These are phyloP conservation scores for Mortierella sp. DNA, from an alignment of 371 early-diverging fungal genomes.

Conservation along the genomic window DNA sequence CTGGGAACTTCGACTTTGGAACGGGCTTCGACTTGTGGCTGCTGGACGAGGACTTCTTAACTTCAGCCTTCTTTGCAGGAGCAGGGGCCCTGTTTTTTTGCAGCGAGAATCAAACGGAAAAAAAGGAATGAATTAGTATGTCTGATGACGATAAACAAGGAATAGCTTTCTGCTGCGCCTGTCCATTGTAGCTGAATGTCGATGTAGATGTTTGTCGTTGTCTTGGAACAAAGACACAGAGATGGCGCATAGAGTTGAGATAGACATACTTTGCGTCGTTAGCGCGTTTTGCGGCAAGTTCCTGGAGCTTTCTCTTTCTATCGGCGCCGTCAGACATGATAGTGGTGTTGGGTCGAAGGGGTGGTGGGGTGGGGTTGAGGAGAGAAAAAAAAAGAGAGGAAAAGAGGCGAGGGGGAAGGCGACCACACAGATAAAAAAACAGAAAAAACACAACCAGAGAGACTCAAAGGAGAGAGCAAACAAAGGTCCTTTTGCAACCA, in stretches of 20 bases:
- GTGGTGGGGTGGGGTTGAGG: slow-evolving; percentile 1
- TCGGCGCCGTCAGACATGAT: slow-evolving; percentile 51
- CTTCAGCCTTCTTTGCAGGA: slow-evolving; percentile 36
- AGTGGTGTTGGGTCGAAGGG: background rate
- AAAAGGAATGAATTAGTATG: background rate
- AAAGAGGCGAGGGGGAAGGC: background rate
- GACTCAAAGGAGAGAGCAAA: background rate
- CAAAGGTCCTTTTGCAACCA: background rate
- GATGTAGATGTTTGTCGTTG: background rate
- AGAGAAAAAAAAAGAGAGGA: background rate
- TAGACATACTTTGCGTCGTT: slow-evolving; percentile 26
- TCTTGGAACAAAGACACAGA: background rate
- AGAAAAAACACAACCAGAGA: background rate
- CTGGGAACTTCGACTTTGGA: slow-evolving; percentile 52
- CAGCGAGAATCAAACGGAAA: background rate
- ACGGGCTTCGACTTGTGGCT: slow-evolving; percentile 19
- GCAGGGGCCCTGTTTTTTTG: slow-evolving; percentile 13
- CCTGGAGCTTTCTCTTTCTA: slow-evolving; percentile 44
- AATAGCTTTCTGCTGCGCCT: background rate
- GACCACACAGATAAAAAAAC: background rate
- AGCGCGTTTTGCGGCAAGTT: slow-evolving; percentile 46
- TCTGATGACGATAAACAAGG: background rate
- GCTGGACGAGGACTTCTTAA: slow-evolving; percentile 32
- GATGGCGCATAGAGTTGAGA: background rate
- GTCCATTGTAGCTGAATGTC: background rate